These are phyloP conservation scores for Jaapia argillacea DNA, from an alignment of 768 basidiomycete genomes.

Conservation along the genomic window DNA sequence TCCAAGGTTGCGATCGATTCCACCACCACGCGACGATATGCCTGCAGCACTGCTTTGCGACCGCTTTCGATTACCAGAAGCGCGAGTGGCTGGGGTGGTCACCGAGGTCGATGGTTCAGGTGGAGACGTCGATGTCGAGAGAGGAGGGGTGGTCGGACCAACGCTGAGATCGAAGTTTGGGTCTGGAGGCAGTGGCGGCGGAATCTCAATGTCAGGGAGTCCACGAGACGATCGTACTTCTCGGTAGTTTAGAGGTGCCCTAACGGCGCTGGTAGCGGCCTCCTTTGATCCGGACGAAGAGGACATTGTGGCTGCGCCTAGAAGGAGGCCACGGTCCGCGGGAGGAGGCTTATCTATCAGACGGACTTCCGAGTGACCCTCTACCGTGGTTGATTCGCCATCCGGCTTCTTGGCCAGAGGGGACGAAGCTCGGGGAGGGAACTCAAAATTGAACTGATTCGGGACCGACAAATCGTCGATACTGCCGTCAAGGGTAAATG, in stretches of 20 bases:
- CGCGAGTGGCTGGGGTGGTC: constrained; percentile 11
- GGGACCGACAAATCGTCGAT: constrained; percentile 32
- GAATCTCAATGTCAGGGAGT: constrained; percentile 30
- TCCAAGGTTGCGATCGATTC: constrained; percentile 10
- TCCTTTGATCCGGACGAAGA: neutral
- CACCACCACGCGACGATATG: constrained; percentile 20
- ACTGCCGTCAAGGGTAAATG: constrained; percentile 18
- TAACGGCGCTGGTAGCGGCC: neutral
- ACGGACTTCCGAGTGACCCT: no score
- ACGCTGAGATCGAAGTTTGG: constrained; percentile 11
- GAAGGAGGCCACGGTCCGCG: no score
- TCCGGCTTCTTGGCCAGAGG: constrained; percentile 23
- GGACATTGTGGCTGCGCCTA: neutral
- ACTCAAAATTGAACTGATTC: constrained; percentile 41
- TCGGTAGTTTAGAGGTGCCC: constrained; percentile 12
- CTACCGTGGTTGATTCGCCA: constrained; percentile 20
- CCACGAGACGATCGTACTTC: constrained; percentile 21
- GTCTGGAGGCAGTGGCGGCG: constrained; percentile 13
- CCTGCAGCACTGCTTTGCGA: constrained; percentile 30
- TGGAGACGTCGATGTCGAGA: constrained; percentile 17
- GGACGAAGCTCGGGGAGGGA: constrained; percentile 30
- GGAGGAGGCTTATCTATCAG: no score
- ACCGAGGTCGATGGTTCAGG: constrained; percentile 6
- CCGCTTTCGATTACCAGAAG: constrained; percentile 29
- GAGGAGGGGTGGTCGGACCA: constrained; percentile 10